Base-by-base conservation (phyloP, 305 asterid species). In the Coffea humblotiana region DNA sequence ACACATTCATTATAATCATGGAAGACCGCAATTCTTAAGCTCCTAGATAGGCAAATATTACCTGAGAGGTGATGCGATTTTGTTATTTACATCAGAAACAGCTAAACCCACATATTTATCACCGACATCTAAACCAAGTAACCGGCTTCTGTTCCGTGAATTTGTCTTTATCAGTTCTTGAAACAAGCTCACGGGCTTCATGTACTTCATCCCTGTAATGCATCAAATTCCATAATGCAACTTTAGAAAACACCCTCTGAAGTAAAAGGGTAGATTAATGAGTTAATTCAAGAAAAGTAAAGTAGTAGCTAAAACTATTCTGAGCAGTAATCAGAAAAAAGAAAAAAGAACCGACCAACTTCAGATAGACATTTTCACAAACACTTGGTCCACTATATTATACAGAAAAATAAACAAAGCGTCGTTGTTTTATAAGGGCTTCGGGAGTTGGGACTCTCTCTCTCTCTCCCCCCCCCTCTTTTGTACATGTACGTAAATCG, bases 61-160 rank as follows among this genome's bases (percentile, higher is more conserved):
- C 97, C 98, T 90, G 75, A 91, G 74, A 37, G 98, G 99, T 14
- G 94, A 88, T 0, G 97, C 97, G n/a, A 90, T 80, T 88, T 83
- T 89, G 87, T 90, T 88, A 40, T 83, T 51, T 45, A 83, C 64
- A 82, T 91, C 96, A 2, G 99, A 96, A 85, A 96, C 89, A 68
- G 97, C 90, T 77, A 95, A 91, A 32, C 97, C 99, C 48, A 94
- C 93, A 32, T 89, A 94, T 87, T 92, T 91, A 85, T 92, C 89
- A 29, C 99, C 99, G 54, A 95, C 98, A 81, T 95, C 98, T 83
- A 95, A 76, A 67, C 99, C 98, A 77, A 95, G 97, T 78, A 94
- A 88, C 71, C 94, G 93, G 78, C 90, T 52, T 40, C 61, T 79
- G 72, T 83, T 84, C 73, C 77, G 79, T 77, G 76, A 83, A 48